Percentiles rank a stretch among this genome's conserved stretches.
Evolutionary conservation across 2,329 filamentous ascomycete genomes (phyloP).

Genomic region (Zasmidium citrigriseum): DNA sequence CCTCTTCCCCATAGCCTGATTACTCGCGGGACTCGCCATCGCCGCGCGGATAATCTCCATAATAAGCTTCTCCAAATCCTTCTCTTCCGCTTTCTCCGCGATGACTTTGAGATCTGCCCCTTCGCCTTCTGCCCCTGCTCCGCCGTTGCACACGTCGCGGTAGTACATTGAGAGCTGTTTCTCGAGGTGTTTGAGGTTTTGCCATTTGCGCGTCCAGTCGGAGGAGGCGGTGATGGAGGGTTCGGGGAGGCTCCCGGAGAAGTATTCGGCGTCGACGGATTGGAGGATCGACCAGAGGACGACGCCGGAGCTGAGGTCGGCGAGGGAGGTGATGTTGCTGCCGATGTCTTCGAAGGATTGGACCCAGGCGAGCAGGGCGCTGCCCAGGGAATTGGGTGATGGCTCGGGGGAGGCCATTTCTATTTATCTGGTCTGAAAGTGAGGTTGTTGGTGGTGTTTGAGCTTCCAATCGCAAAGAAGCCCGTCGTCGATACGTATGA

Average conservation of each 20-base stretch:
- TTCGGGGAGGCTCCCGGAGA: constrained; percentile 50
- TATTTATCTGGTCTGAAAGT: not conserved
- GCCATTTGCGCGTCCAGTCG: constrained; percentile 55
- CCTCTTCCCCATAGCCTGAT: constrained; percentile 46
- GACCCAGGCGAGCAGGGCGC: constrained; percentile 40
- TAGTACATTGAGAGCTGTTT: constrained; percentile 51
- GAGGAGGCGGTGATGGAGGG: constrained; percentile 43
- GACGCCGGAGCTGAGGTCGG: constrained; percentile 49
- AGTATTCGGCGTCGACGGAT: constrained; percentile 51
- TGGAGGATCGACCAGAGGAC: constrained; percentile 51
- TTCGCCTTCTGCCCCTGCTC: constrained; percentile 36
- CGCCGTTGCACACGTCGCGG: constrained; percentile 44
- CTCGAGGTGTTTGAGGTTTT: constrained; percentile 55
- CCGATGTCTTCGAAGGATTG: constrained; percentile 44
- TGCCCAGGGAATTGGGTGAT: constrained; percentile 26
- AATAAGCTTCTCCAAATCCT: constrained; percentile 43
- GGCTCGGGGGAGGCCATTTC: constrained; percentile 11
- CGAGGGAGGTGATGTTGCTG: constrained; percentile 40
- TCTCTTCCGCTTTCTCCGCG: constrained; percentile 44
- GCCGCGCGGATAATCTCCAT: constrained; percentile 51
- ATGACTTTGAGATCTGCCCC: constrained; percentile 51
- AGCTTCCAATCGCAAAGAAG: not conserved
- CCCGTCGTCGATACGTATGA: not conserved
- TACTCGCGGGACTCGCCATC: constrained; percentile 50
- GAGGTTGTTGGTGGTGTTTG: not conserved